These are phyloP conservation scores for Metarhizium rileyi DNA, from an alignment of 2,329 filamentous ascomycete genomes.

Conservation along the genomic window DNA sequence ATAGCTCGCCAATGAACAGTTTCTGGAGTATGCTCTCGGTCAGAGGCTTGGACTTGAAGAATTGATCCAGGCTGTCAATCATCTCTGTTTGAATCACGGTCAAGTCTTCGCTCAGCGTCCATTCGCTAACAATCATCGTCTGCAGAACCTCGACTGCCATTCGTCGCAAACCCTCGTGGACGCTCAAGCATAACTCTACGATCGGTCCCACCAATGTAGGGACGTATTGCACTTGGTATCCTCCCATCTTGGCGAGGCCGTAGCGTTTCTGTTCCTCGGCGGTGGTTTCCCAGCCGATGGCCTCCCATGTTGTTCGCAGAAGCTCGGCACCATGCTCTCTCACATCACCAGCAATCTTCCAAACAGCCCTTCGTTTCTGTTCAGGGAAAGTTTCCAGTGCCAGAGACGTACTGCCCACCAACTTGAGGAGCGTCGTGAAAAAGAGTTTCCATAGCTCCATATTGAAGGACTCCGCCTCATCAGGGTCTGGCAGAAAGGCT, in stretches of 20 bases:
- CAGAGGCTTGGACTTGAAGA: constrained; percentile 82
- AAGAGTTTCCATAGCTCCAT: constrained; percentile 91
- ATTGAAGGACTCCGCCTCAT: constrained; percentile 85
- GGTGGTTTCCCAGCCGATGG: constrained; percentile 90
- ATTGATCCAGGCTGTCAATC: constrained; percentile 81
- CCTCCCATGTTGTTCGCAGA: constrained; percentile 79
- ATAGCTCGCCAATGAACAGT: constrained; percentile 77
- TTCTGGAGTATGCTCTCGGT: constrained; percentile 88
- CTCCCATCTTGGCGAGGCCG: constrained; percentile 75
- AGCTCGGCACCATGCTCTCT: constrained; percentile 84
- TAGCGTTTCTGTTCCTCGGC: constrained; percentile 70
- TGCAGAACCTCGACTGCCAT: constrained; percentile 91
- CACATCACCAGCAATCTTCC: constrained; percentile 98
- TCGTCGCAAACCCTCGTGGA: constrained; percentile 80
- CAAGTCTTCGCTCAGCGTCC: constrained; percentile 88
- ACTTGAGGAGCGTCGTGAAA: constrained; percentile 78
- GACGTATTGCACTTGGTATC: constrained; percentile 97
- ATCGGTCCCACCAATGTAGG: constrained; percentile 85
- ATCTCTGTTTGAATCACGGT: constrained; percentile 90
- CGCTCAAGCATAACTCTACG: constrained; percentile 86
- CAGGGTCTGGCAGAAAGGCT: constrained; percentile 75
- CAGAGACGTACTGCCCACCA: constrained; percentile 80
- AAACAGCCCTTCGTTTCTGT: constrained; percentile 89
- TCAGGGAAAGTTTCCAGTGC: constrained; percentile 94
- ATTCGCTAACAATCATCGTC: constrained; percentile 98